These are phyloP conservation scores for Ceratobasidium sp. DNA, from an alignment of 1,284 basidiomycete genomes.

Conservation along the genomic window DNA sequence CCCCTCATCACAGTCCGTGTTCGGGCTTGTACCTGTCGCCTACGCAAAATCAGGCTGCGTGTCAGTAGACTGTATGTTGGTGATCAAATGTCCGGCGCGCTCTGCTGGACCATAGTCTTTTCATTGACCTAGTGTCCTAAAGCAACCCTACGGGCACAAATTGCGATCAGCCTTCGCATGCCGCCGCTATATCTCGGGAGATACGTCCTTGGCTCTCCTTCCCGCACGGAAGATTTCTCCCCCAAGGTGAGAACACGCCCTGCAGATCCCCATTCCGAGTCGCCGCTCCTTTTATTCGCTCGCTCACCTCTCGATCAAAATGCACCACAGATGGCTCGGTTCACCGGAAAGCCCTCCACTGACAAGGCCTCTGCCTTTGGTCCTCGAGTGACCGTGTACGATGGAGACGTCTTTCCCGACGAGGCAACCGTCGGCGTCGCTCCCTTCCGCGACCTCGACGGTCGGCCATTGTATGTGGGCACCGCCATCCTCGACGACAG, in stretches of 20 bases:
- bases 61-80: background rate
- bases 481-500: conserved; percentile 25
- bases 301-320: conserved; percentile 34
- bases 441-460: conserved; percentile 26
- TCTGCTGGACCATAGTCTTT: conserved; percentile 21
- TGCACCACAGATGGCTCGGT: conserved; percentile 30
- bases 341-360: conserved; percentile 20
- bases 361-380: conserved; percentile 34
- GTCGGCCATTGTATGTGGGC: conserved; percentile 29
- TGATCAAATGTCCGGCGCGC: conserved; percentile 32
- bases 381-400: conserved; percentile 8
- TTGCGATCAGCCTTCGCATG: conserved; percentile 43
- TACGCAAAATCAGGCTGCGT: conserved; percentile 24
- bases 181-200: conserved; percentile 40
- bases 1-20: background rate
- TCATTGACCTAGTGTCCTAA: conserved; percentile 29
- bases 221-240: conserved; percentile 39
- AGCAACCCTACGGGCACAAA: conserved; percentile 42
- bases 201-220: conserved; percentile 12
- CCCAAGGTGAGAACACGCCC: conserved; percentile 42
- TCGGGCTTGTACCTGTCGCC: conserved; percentile 1
- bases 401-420: conserved; percentile 22
- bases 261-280: conserved; percentile 32
- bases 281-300: conserved; percentile 11
- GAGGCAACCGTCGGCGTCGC: conserved; percentile 35